Evolutionary conservation across 2,329 filamentous ascomycete species (phyloP), one percentile per base, ranked within the genome.

Genomic region (Clonostachys byssicola): DNA sequence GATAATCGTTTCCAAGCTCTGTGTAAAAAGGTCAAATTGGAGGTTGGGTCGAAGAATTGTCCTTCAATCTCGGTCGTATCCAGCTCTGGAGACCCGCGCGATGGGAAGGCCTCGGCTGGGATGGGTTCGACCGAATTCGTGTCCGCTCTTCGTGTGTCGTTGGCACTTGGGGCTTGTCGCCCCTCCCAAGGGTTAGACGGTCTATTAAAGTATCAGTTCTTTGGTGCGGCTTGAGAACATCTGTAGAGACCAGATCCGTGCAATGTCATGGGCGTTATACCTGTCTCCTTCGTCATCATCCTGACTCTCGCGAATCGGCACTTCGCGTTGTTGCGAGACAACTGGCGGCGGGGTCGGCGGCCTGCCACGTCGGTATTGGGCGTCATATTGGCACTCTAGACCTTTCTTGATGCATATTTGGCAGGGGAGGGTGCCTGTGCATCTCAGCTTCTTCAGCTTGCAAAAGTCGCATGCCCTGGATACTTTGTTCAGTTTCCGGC

Each of bases 21-120:
- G 33, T 78, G 74, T 3, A 82, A 64, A 49, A 82, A 81, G 2
- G 76, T 75, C 4, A 81, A 63, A 1, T 75, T 76, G 0, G 78
- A 81, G 0, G 77, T 74, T 13, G 73, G 72, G 10, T 78, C 78
- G n/a, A 78, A 66, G 51, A 78, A 77, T 45, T 81, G 75, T 2
- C 75, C 77, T 51, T 77, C 71, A 12, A 78, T 64, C 46, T 66
- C 64, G 1, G 63, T 52, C 5, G 55, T 61, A 7, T 56, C 62
- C 2, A 64, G 54, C 41, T 63, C 64, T 5, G 63, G 59, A 0
- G 60, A 60, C 5, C 53, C 53, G 1, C 58, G 54, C 8, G 58
- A 60, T 20, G 51, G 39, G 5, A 43, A 41, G 14, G 34, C 40
- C 6, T 50, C 47, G 20, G 44, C 50, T 5, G 16, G 36, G 12